Evolutionary conservation across 2,329 filamentous ascomycete species (phyloP), one percentile per base, ranked within the genome.

Genomic region (Gaeumannomyces sp.): DNA sequence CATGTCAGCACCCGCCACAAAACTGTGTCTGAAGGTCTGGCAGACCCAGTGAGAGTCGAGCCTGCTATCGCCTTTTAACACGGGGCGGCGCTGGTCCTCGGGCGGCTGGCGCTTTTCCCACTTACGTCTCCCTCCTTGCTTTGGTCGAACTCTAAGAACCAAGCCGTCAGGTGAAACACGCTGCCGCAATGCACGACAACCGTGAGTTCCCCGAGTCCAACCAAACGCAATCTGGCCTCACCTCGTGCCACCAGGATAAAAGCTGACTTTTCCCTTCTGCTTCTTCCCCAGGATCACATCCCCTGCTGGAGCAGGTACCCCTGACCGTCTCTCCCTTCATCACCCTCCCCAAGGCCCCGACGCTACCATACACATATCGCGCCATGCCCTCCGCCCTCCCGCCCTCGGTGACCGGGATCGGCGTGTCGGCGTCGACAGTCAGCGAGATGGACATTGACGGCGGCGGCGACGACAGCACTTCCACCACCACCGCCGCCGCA

Each of bases 301-400:
- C 90, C 22, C 86, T 97, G 69, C 87, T 99, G 60, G 91, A 93
- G 69, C 95, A 99, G 79, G 88, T 98, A 57, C 93, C 95, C 35
- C 81, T 99, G 64, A 96, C 93, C 62, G 93, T 98, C 59, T 97
- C 94, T 3, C 95, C 95, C 31, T 97, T 97, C 80, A 87, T 98
- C 71, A 90, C 89, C 66, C 89, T 99, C 38, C 95, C 95, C 14
- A 89, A 91, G 35, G 90, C 94, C 31, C 91, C 93, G 27, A 97
- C 93, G 0, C 86, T 99, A 10, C 94, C 95, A 29, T 98, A 98
- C 80, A 96, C 92, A 70, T 98, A 97, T 84, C 94, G 93, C 74
- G 85, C 88, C 14, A 89, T 98, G 73, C 92, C 94, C 0, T 94
- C 92, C 0, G 90, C 92, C 2, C 85, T 98, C 0, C 94, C 95